Conservation (phyloP, 345 rosid genomes). For the Boechera divaricarpa region DNA sequence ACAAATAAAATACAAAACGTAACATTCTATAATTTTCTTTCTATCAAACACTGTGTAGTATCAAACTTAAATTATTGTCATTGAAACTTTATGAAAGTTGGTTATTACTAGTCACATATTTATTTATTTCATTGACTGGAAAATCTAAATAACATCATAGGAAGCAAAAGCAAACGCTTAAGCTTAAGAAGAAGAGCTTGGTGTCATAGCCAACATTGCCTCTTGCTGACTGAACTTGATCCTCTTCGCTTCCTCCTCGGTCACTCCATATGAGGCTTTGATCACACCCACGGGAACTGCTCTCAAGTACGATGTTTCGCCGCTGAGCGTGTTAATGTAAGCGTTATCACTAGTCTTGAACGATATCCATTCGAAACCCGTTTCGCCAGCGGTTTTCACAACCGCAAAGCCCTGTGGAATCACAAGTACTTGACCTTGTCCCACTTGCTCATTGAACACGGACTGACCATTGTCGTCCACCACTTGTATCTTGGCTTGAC, state of each 20-base stretch:
- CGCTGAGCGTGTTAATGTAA: constrained; percentile 53
- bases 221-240: constrained; percentile 58
- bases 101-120: neutral
- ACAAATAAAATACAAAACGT: no score
- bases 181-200: constrained; percentile 17
- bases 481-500: constrained; percentile 61
- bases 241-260: constrained; percentile 61
- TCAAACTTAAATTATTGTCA: neutral
- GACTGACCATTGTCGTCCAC: constrained; percentile 59
- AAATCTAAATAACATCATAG: constrained; percentile 24
- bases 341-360: constrained; percentile 74
- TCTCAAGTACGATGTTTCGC: constrained; percentile 56
- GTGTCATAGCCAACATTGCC: constrained; percentile 38
- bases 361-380: constrained; percentile 66
- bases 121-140: constrained; percentile 27
- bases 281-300: constrained; percentile 64
- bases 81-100: neutral
- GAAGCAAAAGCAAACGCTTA: neutral
- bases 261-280: constrained; percentile 54
- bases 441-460: constrained; percentile 58
- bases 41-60: neutral
- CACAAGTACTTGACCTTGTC: constrained; percentile 61
- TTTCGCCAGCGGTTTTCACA: constrained; percentile 52
- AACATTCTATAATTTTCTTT: no score
- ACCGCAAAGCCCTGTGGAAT: constrained; percentile 75